phyloP scores from a whole-genome alignment of 352 stramenopile genomes.

The Pythium pyrilobum region DNA sequence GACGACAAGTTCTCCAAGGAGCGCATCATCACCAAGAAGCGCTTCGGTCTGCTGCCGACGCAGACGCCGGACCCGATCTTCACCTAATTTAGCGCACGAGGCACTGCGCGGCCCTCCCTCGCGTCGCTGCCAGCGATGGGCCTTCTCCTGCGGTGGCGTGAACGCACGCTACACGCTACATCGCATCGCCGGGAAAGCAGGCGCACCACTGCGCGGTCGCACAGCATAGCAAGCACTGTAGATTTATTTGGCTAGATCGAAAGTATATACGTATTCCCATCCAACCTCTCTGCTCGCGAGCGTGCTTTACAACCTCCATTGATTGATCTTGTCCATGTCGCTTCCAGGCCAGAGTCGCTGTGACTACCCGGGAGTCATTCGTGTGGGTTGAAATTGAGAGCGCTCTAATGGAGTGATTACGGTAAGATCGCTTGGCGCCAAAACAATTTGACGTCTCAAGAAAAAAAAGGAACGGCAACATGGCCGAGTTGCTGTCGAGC shows the following conservation, averaged over 20 bases:
- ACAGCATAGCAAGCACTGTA: constrained; percentile 10
- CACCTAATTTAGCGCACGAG: constrained; percentile 45
- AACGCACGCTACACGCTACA: too few relatives aligned
- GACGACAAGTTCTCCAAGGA: constrained; percentile 99
- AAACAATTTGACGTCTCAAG: constrained; percentile 6
- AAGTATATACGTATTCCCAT: constrained; percentile 14
- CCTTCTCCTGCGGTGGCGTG: too few relatives aligned
- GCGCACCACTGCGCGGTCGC: not conserved
- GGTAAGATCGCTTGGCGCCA: constrained; percentile 12
- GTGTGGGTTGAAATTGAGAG: not conserved
- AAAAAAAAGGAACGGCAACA: constrained; percentile 14
- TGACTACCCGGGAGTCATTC: constrained; percentile 17
- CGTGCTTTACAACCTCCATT: not conserved
- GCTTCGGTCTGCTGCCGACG: constrained; percentile 96
- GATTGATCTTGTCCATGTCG: not conserved
- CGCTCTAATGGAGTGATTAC: constrained; percentile 9
- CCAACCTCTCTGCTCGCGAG: not conserved
- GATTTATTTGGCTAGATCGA: constrained; percentile 19
- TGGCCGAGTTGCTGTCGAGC: constrained; percentile 65
- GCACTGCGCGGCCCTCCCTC: too few relatives aligned
- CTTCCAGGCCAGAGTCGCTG: not conserved
- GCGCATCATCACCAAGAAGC: constrained; percentile 97
- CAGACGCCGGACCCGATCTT: constrained; percentile 89
- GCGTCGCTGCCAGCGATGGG: too few relatives aligned
- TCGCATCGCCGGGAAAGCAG: too few relatives aligned